phyloP scores from a whole-genome alignment of 768 basidiomycete genomes.

The Naganishia vaughanmartiniae region DNA sequence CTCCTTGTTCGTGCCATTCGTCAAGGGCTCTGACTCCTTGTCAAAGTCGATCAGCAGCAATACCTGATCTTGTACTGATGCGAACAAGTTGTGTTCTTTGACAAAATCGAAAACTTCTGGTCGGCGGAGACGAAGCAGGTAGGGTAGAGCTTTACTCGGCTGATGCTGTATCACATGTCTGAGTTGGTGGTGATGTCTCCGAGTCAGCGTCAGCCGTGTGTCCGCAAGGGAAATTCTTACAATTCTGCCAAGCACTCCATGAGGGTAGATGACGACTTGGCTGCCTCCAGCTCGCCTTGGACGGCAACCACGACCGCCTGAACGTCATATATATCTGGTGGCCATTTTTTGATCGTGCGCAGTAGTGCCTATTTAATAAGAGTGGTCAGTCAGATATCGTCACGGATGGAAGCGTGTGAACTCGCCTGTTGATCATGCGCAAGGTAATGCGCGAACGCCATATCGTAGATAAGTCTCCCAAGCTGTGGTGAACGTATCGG shows the following conservation, averaged over 20 bases:
- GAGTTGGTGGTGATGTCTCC: background rate
- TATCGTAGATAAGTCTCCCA: conserved; percentile 83
- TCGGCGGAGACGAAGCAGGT: conserved; percentile 76
- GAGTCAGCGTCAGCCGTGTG: background rate
- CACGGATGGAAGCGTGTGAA: background rate
- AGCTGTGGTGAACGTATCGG: conserved; percentile 80
- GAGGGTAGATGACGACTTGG: conserved; percentile 62
- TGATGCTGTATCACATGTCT: conserved; percentile 86
- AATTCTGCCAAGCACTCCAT: conserved; percentile 93
- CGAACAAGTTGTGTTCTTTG: conserved; percentile 86
- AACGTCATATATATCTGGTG: conserved; percentile 82
- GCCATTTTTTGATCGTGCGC: conserved; percentile 81
- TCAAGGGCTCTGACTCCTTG: conserved; percentile 64
- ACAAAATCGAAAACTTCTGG: conserved; percentile 94
- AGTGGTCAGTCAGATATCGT: background rate
- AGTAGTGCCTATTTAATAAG: conserved; percentile 62
- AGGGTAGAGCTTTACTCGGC: conserved; percentile 89
- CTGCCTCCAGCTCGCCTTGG: conserved; percentile 70
- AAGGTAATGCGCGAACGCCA: conserved; percentile 85
- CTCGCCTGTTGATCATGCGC: conserved; percentile 70
- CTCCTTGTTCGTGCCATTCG: conserved; percentile 22
- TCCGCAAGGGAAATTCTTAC: conserved; percentile 54
- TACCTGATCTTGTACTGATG: conserved; percentile 90
- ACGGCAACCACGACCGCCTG: conserved; percentile 84
- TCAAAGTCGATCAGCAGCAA: conserved; percentile 91